phyloP scores from a whole-genome alignment of 768 basidiomycete species.

The Austroboletus festivus region DNA sequence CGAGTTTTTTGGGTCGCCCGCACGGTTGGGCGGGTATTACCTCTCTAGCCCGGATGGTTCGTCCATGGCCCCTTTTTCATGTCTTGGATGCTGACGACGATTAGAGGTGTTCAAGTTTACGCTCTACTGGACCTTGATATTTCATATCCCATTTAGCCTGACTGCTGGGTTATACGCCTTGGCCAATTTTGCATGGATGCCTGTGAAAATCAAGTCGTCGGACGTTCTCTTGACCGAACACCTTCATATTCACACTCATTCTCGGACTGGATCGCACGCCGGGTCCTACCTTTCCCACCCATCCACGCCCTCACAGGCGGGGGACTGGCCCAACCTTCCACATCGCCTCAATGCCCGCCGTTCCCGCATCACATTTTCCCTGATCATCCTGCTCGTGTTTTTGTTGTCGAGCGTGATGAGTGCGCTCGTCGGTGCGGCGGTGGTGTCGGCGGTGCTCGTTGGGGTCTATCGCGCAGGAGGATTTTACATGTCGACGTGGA shows the following conservation, averaged over 20 bases:
- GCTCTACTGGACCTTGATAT: constrained; percentile 46
- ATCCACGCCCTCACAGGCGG: too few species aligned
- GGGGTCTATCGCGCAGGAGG: constrained; percentile 37
- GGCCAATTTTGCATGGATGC: constrained; percentile 39
- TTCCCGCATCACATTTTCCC: constrained; percentile 37
- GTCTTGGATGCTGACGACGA: neutral
- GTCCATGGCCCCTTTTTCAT: constrained; percentile 14
- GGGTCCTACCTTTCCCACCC: neutral
- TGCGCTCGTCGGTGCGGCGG: constrained; percentile 38
- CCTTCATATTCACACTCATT: neutral
- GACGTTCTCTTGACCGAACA: neutral
- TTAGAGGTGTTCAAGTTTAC: constrained; percentile 45
- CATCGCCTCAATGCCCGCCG: constrained; percentile 32
- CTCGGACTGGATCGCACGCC: neutral
- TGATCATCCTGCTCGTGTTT: constrained; percentile 40
- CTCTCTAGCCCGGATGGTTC: constrained; percentile 34
- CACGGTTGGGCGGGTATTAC: constrained; percentile 35
- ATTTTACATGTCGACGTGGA: constrained; percentile 45
- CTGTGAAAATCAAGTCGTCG: constrained; percentile 18
- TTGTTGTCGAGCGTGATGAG: constrained; percentile 33
- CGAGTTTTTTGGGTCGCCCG: constrained; percentile 22
- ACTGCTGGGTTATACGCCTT: constrained; percentile 41
- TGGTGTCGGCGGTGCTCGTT: constrained; percentile 38
- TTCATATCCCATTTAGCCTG: constrained; percentile 41
- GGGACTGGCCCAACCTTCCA: constrained; percentile 11